phyloP scores from a whole-genome alignment of 2,329 filamentous ascomycete genomes.

The Aspergillus pseudonomiae region DNA sequence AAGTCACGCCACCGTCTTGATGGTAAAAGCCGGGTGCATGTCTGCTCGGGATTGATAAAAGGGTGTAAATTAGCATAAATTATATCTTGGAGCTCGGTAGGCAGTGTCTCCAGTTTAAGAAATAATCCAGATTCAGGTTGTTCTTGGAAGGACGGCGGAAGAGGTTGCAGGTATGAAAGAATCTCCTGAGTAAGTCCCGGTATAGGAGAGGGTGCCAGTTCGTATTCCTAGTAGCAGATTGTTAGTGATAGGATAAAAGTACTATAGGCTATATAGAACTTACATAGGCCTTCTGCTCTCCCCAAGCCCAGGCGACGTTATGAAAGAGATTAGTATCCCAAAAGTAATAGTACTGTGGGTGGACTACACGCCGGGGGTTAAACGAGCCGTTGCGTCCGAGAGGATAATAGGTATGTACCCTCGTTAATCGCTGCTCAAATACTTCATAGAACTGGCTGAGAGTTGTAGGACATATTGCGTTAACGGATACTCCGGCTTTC shows the following conservation, averaged over 20 bases:
- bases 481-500: neutral
- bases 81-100: neutral
- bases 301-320: neutral
- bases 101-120: neutral
- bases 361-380: neutral
- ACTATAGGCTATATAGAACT: neutral
- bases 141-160: neutral
- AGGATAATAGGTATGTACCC: neutral
- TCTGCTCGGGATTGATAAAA: neutral
- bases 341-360: neutral
- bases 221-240: neutral
- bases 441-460: slow-evolving; percentile 4
- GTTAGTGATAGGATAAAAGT: neutral
- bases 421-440: slow-evolving; percentile 1
- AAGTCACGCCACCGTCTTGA: neutral
- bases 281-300: neutral
- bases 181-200: neutral
- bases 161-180: neutral
- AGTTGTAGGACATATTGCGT: neutral
- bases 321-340: neutral
- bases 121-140: neutral
- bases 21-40: neutral
- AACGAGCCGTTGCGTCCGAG: neutral
- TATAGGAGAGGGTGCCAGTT: neutral
- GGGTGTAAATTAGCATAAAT: neutral